Conservation (phyloP, 2,329 filamentous ascomycete species). For the Pyrenophora graminea region DNA sequence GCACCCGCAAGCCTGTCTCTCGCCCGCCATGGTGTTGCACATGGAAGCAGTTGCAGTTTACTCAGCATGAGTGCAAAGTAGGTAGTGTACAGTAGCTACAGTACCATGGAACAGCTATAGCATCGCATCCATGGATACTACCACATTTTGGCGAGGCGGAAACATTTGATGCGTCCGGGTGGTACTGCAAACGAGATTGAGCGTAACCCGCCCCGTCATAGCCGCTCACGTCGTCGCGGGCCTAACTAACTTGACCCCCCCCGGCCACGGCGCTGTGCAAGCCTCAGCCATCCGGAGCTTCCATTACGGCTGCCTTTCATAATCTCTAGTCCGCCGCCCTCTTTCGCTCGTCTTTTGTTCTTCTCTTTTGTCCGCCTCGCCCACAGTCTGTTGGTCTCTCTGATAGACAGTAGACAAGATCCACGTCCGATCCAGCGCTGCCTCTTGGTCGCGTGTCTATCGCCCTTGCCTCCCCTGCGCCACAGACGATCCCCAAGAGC, state of each 20-base stretch:
- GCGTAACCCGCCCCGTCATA: constrained; percentile 15
- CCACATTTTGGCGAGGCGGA: too few relatives aligned
- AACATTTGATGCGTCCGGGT: constrained; percentile 11
- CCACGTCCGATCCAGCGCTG: too few relatives aligned
- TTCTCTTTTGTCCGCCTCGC: constrained; percentile 12
- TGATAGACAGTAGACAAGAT: not conserved
- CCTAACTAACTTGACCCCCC: constrained; percentile 32
- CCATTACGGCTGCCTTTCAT: constrained; percentile 36
- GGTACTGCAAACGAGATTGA: constrained; percentile 25
- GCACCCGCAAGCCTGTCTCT: too few relatives aligned
- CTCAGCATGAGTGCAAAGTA: too few relatives aligned
- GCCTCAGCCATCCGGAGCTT: constrained; percentile 41
- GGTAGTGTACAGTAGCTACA: too few relatives aligned
- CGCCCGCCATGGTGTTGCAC: too few relatives aligned
- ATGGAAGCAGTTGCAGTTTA: too few relatives aligned
- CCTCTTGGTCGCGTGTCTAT: constrained; percentile 28
- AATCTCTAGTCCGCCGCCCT: constrained; percentile 34
- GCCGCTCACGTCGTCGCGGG: constrained; percentile 18
- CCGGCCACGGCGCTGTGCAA: constrained; percentile 21
- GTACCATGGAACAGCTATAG: too few relatives aligned
- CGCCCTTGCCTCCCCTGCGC: constrained; percentile 20
- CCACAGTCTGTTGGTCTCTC: constrained; percentile 11
- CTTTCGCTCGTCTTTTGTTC: constrained; percentile 13
- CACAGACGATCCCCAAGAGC: constrained; percentile 12
- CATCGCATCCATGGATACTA: too few relatives aligned